Base-by-base conservation (phyloP, 208 protist species). In the Jaenimonas drosophilae region DNA sequence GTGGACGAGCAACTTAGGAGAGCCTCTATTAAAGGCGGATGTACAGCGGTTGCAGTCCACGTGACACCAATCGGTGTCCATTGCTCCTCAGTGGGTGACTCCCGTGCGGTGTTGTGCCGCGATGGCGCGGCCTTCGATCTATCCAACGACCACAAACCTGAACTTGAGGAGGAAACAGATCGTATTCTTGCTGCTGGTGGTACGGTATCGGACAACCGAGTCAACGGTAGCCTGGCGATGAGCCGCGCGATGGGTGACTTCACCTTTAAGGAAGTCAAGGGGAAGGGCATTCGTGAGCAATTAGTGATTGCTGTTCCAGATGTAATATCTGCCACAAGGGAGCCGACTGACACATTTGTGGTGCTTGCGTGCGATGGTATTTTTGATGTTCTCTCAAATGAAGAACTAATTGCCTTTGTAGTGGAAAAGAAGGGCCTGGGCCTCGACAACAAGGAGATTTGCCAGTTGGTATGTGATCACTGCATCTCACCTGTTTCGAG, bases 241-340 rank as follows among this genome's bases (percentile, higher is more conserved):
- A 93, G 80, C 40, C 79, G 94, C 19, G 90, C 90, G 12, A 80
- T 97, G 62, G 94, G 94, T 20, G 94, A 97, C 63, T 95, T 95
- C 47, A 43, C 44, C 20, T 97, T 96, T 58, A 97, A 97, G 68
- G 41, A 44, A 29, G 64, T 84, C 48, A 44, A 50, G 17, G 54
- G 70, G 4, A 50, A 64, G 4, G 16, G 42, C 16, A 44, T 59
- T 16, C 42, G 46, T 30, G 59, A 91, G 50, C 89, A 96, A 63
- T 63, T 74, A 0, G 85, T 94, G 14, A 83, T 85, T 48, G 53
- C 76, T 6, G 49, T 81, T 48, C 86, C 86, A 0, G 73, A 72
- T 40, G 59, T 91, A 21, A 64, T 87, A 26, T 36, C 38, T 2
- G 62, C 58, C 4, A 41, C 58, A 29, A 71, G 71, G 31, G 55